phyloP scores from a whole-genome alignment of 164 flowering plant genomes.

The Berberis vulgaris region DNA sequence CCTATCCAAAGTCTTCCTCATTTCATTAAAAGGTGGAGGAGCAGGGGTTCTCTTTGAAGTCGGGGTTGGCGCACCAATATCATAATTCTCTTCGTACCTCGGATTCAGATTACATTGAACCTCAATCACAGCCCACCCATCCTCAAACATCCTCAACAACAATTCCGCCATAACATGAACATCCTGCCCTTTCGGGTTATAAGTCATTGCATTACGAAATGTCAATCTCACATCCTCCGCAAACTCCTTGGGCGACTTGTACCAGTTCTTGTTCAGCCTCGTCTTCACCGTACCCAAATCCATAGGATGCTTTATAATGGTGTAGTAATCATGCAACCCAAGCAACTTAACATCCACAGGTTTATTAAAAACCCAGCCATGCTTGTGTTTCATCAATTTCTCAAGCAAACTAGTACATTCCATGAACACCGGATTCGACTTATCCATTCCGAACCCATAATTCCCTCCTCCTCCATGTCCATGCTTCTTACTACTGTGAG shows the following conservation, averaged over 20 bases:
- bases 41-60: slow-evolving; percentile 24
- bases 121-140: slow-evolving; percentile 42
- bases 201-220: slow-evolving; percentile 75
- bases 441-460: slow-evolving; percentile 21
- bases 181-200: slow-evolving; percentile 81
- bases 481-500: slow-evolving; percentile 30
- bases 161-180: slow-evolving; percentile 67
- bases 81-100: slow-evolving; percentile 21
- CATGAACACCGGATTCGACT: slow-evolving; percentile 28
- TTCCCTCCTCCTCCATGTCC: slow-evolving; percentile 12
- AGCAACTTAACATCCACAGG: slow-evolving; percentile 68
- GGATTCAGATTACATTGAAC: slow-evolving; percentile 22
- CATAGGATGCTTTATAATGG: slow-evolving; percentile 71
- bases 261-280: slow-evolving; percentile 47
- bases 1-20: slow-evolving; percentile 35
- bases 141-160: slow-evolving; percentile 52
- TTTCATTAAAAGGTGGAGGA: slow-evolving; percentile 22
- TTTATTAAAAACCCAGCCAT: slow-evolving; percentile 70
- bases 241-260: slow-evolving; percentile 67
- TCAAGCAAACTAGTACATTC: slow-evolving; percentile 38
- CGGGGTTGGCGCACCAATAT: slow-evolving; percentile 30
- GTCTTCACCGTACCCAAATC: slow-evolving; percentile 78
- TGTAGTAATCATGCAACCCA: slow-evolving; percentile 59
- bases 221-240: slow-evolving; percentile 89
- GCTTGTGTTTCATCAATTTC: slow-evolving; percentile 71